A percentile compares a stretch with the other conserved stretches of the same genome.
phyloP scores from a whole-genome alignment of 1,284 basidiomycete genomes.

The Boletus mariae region DNA sequence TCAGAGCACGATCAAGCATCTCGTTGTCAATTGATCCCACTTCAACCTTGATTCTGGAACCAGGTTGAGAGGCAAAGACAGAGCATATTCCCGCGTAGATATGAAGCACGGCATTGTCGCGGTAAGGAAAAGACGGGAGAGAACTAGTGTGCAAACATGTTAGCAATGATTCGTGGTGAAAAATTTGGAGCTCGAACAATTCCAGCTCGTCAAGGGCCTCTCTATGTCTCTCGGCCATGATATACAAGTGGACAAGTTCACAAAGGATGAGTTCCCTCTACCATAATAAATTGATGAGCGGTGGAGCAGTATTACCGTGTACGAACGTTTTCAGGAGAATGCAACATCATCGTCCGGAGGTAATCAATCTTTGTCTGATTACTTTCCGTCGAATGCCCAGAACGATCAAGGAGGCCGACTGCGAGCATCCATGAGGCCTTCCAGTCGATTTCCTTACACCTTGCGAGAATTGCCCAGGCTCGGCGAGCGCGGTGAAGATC shows the following conservation, averaged over 20 bases:
- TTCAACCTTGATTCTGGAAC: constrained; percentile 4
- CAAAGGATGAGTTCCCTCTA: constrained; percentile 73
- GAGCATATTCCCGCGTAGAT: constrained; percentile 77
- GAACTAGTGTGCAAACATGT: constrained; percentile 48
- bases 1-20: constrained; percentile 55
- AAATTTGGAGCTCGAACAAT: constrained; percentile 49
- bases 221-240: constrained; percentile 52
- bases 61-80: constrained; percentile 53
- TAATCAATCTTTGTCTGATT: constrained; percentile 51
- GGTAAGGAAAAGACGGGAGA: constrained; percentile 80
- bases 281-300: constrained; percentile 14
- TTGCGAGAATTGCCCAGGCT: constrained; percentile 79
- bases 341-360: constrained; percentile 65
- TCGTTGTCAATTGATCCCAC: constrained; percentile 18
- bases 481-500: constrained; percentile 65
- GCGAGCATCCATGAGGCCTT: constrained; percentile 72
- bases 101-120: constrained; percentile 75
- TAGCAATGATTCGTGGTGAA: constrained; percentile 5
- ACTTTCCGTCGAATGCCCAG: constrained; percentile 29
- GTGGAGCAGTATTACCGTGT: background rate
- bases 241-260: constrained; percentile 69
- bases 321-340: constrained; percentile 60
- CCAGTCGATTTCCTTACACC: constrained; percentile 83
- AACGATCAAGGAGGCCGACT: constrained; percentile 50
- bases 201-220: constrained; percentile 83